A percentile compares a stretch with the other conserved stretches of the same genome.
phyloP scores from a whole-genome alignment of 441 rosid genomes.

The Eutrema salsugineum region DNA sequence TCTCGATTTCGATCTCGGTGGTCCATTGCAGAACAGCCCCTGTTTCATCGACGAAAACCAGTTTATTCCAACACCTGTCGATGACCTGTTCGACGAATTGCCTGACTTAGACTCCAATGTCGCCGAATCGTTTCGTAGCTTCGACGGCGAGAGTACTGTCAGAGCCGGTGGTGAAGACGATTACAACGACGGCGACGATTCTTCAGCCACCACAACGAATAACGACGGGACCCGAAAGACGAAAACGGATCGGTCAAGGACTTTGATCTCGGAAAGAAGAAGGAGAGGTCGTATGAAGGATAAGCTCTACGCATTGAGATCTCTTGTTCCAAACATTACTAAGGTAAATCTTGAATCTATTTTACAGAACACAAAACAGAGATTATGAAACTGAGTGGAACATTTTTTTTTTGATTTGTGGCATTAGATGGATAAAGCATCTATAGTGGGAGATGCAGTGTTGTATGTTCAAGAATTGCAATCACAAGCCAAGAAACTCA shows the following conservation, averaged over 20 bases:
- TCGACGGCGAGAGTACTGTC: conserved; percentile 30
- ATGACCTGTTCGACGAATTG: conserved; percentile 30
- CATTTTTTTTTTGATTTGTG: not conserved
- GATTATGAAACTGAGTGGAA: not conserved
- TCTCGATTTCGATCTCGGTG: conserved; percentile 35
- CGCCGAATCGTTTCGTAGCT: conserved; percentile 35
- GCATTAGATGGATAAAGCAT: conserved; percentile 86
- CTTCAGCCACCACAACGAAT: conserved; percentile 44
- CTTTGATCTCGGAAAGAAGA: conserved; percentile 66
- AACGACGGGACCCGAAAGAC: conserved; percentile 29
- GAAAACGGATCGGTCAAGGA: conserved; percentile 65
- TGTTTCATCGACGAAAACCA: conserved; percentile 31
- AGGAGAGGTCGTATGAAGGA: conserved; percentile 88
- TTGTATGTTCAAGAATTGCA: conserved; percentile 71
- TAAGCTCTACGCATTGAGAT: conserved; percentile 77
- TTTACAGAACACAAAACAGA: not conserved
- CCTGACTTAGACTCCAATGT: conserved; percentile 31
- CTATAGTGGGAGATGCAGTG: conserved; percentile 85
- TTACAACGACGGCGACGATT: conserved; percentile 44
- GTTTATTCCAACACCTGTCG: conserved; percentile 35
- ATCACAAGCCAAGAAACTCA: conserved; percentile 62
- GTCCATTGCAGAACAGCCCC: conserved; percentile 33
- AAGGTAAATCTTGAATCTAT: conserved; percentile 44
- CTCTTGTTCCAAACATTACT: conserved; percentile 87
- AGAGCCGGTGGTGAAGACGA: conserved; percentile 30